Base-by-base conservation (phyloP, 371 early-diverging fungal genomes). In the Apophysomyces trapeziformis region DNA sequence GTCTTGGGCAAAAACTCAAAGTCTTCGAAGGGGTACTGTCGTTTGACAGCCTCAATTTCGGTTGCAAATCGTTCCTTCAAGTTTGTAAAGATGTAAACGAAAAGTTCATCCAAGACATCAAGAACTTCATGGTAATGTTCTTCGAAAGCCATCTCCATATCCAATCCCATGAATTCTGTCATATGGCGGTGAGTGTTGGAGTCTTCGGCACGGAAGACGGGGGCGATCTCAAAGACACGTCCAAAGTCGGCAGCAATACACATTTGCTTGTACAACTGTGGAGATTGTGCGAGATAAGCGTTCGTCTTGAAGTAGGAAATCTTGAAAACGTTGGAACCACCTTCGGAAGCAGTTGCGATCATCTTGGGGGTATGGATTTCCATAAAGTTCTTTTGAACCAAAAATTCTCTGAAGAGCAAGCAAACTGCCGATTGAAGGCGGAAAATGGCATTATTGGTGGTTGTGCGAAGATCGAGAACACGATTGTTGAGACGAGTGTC, bases 241-340 rank as follows among this genome's bases (percentile, higher is more conserved):
- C 96, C 98, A 72, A 99, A 95, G 77, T 99, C 99, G 60, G 99
- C 92, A 72, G 96, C 95, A 71, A 99, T 95, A 73, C 94, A 94
- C 98, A 99, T 99, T 83, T 99, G 99, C 91, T 99, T 99, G 89
- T 99, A 99, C 61, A 99, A 88, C 87, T 99, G 99, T 58, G 99
- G 99, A 18, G 98, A 97, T 82, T 99, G 99, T 36, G 99, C 99
- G 57, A 99, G 86, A 83, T 79, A 99, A 2, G 99, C 99, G 38
- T 85, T 87, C 38, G 81, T 83, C 76, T 99, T 96, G 84, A 99
- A 99, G 88, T 99, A 99, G 61, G 91, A 84, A 58, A 99, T 92
- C 76, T 90, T 87, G 88, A 99, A 99, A 11, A 99, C 96, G 75
- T 97, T 99, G 47, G 99, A 95, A 37, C 99, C 99, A 68, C 99